These are phyloP conservation scores for Polychaeton citri DNA, from an alignment of 2,329 filamentous ascomycete genomes.

Conservation along the genomic window DNA sequence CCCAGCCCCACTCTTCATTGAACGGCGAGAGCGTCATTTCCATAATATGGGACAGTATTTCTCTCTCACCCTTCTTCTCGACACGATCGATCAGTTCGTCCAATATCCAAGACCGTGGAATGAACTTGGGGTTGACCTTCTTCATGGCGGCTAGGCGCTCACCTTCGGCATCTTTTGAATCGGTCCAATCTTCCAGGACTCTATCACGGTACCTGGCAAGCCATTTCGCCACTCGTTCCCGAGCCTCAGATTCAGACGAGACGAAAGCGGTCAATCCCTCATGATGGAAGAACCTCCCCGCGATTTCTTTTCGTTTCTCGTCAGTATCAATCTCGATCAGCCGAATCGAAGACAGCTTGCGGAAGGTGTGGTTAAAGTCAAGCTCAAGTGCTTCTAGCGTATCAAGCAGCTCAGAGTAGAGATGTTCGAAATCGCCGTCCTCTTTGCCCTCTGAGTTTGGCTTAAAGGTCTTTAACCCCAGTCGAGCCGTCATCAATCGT, in stretches of 20 bases:
- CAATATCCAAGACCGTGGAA: constrained; percentile 80
- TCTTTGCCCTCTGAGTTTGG: neutral
- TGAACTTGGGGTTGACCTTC: constrained; percentile 79
- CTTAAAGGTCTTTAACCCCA: constrained; percentile 60
- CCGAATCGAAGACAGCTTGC: constrained; percentile 54
- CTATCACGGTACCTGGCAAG: constrained; percentile 63
- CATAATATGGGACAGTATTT: constrained; percentile 66
- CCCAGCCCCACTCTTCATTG: constrained; percentile 57
- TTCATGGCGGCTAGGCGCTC: constrained; percentile 65
- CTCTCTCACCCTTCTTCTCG: constrained; percentile 68
- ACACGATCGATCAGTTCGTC: constrained; percentile 87
- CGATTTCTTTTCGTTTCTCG: constrained; percentile 48
- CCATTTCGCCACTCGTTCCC: constrained; percentile 61
- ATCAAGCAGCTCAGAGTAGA: constrained; percentile 76
- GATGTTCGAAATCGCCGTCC: constrained; percentile 60
- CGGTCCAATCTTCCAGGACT: constrained; percentile 63
- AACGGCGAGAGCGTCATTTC: constrained; percentile 76
- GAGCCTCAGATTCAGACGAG: constrained; percentile 49
- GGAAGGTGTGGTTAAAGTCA: constrained; percentile 92
- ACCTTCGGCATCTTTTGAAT: constrained; percentile 39
- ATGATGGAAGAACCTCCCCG: constrained; percentile 64
- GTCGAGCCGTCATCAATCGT: constrained; percentile 61
- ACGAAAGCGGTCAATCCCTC: constrained; percentile 51
- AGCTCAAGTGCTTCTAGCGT: constrained; percentile 68
- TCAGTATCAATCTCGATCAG: constrained; percentile 51